These are phyloP conservation scores for Pugionium cornutum DNA, from an alignment of 345 rosid species.

Conservation along the genomic window DNA sequence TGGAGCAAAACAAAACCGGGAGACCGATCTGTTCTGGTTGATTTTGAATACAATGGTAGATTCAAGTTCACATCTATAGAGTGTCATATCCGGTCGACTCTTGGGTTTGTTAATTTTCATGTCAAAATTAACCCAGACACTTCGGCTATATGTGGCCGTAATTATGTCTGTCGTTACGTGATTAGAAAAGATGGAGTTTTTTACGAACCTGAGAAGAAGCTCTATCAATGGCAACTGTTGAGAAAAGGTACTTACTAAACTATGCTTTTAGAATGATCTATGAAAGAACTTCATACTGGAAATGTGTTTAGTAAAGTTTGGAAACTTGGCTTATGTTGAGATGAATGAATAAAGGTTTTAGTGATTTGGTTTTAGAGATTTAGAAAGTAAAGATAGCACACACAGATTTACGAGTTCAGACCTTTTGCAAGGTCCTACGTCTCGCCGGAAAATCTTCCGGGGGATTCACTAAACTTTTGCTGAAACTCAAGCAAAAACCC, in stretches of 20 bases:
- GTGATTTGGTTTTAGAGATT: no score
- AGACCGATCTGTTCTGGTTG: slow-evolving; percentile 17
- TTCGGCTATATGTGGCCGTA: slow-evolving; percentile 26
- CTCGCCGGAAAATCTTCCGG: no score
- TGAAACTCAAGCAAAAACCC: no score
- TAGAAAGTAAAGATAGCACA: no score
- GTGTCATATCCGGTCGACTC: slow-evolving; percentile 37
- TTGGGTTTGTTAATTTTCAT: slow-evolving; percentile 33
- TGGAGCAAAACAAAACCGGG: slow-evolving; percentile 34
- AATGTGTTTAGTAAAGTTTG: no score
- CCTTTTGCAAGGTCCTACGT: no score
- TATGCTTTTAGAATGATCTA: neutral
- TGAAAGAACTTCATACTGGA: neutral
- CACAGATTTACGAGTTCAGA: no score
- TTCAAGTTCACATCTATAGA: neutral
- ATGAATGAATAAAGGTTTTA: no score
- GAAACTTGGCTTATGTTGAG: no score
- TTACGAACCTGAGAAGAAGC: slow-evolving; percentile 27
- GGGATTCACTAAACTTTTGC: no score
- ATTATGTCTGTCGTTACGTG: slow-evolving; percentile 23
- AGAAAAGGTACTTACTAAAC: no score
- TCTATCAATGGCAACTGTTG: slow-evolving; percentile 21
- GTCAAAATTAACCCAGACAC: slow-evolving; percentile 25
- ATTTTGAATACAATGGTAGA: slow-evolving; percentile 1
- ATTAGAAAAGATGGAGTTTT: slow-evolving; percentile 35